These are phyloP conservation scores for Dothideomycetidae sp. DNA, from an alignment of 2,329 filamentous ascomycete genomes.

Conservation along the genomic window DNA sequence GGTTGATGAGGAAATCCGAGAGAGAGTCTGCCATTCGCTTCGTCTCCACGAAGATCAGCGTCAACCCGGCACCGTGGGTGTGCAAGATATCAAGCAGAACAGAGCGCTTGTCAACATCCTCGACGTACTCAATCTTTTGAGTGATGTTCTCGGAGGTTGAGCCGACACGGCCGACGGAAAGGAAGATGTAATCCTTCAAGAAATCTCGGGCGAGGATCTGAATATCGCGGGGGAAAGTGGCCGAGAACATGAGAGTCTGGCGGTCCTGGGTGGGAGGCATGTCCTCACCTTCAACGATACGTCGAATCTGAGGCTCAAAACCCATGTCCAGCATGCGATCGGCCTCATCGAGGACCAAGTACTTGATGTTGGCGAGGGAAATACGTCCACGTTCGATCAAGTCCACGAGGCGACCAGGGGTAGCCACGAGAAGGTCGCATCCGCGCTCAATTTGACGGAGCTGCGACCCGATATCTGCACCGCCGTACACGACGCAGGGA, in stretches of 20 bases:
- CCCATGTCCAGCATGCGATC: slow-evolving; percentile 99
- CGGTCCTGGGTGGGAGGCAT: slow-evolving; percentile 75
- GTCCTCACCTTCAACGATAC: slow-evolving; percentile 95
- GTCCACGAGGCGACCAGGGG: slow-evolving; percentile 91
- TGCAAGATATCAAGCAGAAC: slow-evolving; percentile 95
- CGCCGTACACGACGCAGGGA: slow-evolving; percentile 96
- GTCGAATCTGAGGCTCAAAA: slow-evolving; percentile 97
- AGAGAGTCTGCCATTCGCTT: slow-evolving; percentile 99
- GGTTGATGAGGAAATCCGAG: slow-evolving; percentile 96
- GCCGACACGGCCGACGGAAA: slow-evolving; percentile 95
- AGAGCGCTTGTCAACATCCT: slow-evolving; percentile 94
- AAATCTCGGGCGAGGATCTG: slow-evolving; percentile 98
- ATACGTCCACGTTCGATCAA: slow-evolving; percentile 97
- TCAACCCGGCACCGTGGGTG: slow-evolving; percentile 78
- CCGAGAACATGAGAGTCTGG: slow-evolving; percentile 99
- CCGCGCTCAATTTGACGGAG: slow-evolving; percentile 96
- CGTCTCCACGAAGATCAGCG: slow-evolving; percentile 96
- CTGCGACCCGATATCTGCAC: slow-evolving; percentile 96
- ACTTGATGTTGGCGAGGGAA: slow-evolving; percentile 97
- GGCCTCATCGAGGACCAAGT: slow-evolving; percentile 94
- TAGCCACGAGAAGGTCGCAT: slow-evolving; percentile 93
- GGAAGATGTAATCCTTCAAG: slow-evolving; percentile 97
- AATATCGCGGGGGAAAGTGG: slow-evolving; percentile 96
- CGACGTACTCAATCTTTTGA: slow-evolving; percentile 95
- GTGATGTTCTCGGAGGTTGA: slow-evolving; percentile 99